These are phyloP conservation scores for Colletotrichum coccodes DNA, from an alignment of 2,329 filamentous ascomycete genomes.

Conservation along the genomic window DNA sequence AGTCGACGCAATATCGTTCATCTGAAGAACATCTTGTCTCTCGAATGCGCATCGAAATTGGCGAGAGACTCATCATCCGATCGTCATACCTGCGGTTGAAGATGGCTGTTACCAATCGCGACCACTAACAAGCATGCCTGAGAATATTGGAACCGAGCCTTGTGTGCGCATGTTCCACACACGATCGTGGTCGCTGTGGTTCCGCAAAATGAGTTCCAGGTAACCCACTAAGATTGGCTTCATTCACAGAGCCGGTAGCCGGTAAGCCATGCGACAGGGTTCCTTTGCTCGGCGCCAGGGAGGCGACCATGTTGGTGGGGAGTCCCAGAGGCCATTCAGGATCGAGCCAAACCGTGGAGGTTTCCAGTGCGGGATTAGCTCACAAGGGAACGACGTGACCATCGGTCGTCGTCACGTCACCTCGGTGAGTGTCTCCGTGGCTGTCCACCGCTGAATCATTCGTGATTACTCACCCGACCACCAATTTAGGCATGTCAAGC, in stretches of 20 bases:
- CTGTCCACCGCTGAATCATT: not conserved
- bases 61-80: not conserved
- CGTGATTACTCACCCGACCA: not conserved
- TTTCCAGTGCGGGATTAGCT: slow-evolving; percentile 3
- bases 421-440: not conserved
- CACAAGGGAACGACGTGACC: not conserved
- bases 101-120: not conserved
- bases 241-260: not conserved
- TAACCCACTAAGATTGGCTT: slow-evolving; percentile 17
- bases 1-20: not conserved
- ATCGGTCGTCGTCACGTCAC: not conserved
- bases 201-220: slow-evolving; percentile 14
- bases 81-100: not conserved
- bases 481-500: not conserved
- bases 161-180: slow-evolving; percentile 1
- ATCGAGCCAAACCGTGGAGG: slow-evolving; percentile 6
- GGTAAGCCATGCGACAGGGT: slow-evolving; percentile 9
- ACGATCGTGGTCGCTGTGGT: not conserved
- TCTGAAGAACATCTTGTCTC: not conserved
- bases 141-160: not conserved
- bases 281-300: slow-evolving; percentile 13
- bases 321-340: slow-evolving; percentile 7
- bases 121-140: not conserved
- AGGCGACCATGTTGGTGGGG: not conserved
- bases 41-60: not conserved